phyloP scores from a whole-genome alignment of 2,329 filamentous ascomycete species.

The Fusarium sp. region DNA sequence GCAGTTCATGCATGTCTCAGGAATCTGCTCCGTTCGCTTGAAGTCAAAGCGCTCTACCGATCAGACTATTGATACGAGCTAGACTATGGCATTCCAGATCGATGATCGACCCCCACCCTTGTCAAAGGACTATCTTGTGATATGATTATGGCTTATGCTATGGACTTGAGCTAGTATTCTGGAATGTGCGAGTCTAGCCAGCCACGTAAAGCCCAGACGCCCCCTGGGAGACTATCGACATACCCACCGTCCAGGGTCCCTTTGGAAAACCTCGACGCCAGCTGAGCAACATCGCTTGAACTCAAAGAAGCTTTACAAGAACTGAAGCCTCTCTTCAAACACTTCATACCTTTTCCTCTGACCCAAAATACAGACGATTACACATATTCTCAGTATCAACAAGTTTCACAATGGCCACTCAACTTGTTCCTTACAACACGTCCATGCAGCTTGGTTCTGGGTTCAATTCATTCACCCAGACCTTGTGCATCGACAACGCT shows the following conservation, averaged over 20 bases:
- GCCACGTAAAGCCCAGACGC: neutral
- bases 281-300: neutral
- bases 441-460: slow-evolving; percentile 16
- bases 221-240: neutral
- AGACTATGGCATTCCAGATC: no score
- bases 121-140: neutral
- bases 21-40: no score
- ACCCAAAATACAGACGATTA: neutral
- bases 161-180: no score
- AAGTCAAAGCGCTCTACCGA: no score
- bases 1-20: no score
- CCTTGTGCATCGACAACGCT: slow-evolving; percentile 9
- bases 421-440: slow-evolving; percentile 11
- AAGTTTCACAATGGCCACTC: slow-evolving; percentile 2
- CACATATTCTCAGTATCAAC: neutral
- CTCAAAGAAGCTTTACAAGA: neutral
- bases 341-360: neutral
- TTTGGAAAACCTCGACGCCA: neutral
- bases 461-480: slow-evolving; percentile 21
- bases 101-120: neutral
- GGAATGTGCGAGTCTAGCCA: neutral
- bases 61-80: no score
- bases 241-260: neutral
- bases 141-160: neutral
- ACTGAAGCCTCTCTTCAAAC: neutral